Conservation (phyloP, 805 yeast species). For the Cyberlindnera misumaiensis region DNA sequence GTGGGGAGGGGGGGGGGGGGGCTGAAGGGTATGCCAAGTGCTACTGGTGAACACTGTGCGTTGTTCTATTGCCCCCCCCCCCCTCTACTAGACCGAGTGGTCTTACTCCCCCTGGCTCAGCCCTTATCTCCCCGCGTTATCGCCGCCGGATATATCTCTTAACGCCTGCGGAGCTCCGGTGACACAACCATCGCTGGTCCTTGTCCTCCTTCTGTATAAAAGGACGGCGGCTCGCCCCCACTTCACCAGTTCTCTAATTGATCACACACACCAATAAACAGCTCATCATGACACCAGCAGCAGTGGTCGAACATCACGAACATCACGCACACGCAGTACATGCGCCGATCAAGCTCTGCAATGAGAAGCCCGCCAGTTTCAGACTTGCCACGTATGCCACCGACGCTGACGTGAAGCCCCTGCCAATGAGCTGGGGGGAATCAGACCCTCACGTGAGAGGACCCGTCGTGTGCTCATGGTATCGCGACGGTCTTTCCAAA, state of each 20-base stretch:
- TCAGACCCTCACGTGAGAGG: constrained; percentile 43
- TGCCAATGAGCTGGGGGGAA: constrained; percentile 48
- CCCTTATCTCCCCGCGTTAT: background rate
- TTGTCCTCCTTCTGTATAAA: background rate
- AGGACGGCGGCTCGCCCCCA: background rate
- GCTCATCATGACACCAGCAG: constrained; percentile 28
- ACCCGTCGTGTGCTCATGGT: constrained; percentile 50
- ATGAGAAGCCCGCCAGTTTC: constrained; percentile 23
- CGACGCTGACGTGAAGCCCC: constrained; percentile 43
- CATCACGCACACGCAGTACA: constrained; percentile 4
- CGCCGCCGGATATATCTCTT: constrained; percentile 6
- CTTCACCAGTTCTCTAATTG: too few species aligned
- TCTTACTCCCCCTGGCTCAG: too few species aligned
- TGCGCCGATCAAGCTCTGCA: constrained; percentile 13
- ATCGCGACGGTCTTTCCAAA: constrained; percentile 39
- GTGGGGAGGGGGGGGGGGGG: too few species aligned
- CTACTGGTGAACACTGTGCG: too few species aligned
- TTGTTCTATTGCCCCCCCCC: too few species aligned
- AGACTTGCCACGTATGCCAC: constrained; percentile 48
- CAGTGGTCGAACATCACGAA: constrained; percentile 10
- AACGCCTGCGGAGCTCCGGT: constrained; percentile 8
- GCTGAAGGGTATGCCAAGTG: background rate
- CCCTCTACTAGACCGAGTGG: too few species aligned
- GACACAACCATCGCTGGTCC: background rate
- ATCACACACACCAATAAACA: too few species aligned